phyloP scores from a whole-genome alignment of 805 yeast genomes.

The Tetrapisispora arboricola region DNA sequence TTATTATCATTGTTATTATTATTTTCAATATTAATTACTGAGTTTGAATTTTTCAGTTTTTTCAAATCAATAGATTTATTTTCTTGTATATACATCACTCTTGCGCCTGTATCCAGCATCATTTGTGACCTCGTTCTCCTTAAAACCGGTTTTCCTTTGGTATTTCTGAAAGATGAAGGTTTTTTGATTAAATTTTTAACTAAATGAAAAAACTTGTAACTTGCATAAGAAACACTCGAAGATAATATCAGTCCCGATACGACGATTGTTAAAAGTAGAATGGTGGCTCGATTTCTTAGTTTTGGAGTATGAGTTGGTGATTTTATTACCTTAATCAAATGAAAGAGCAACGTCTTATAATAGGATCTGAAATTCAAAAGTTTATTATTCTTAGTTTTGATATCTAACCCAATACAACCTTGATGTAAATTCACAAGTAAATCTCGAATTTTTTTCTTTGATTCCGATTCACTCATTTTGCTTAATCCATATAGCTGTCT shows the following conservation, averaged over 20 bases:
- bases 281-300: constrained; percentile 1
- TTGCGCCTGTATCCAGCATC: constrained; percentile 23
- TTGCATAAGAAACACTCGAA: not conserved
- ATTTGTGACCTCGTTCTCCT: constrained; percentile 24
- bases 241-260: not conserved
- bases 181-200: not conserved
- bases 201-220: not conserved
- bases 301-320: constrained; percentile 14
- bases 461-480: constrained; percentile 1
- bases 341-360: constrained; percentile 11
- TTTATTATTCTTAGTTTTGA: constrained; percentile 2
- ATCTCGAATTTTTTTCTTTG: constrained; percentile 5
- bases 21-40: not conserved
- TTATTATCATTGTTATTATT: not conserved
- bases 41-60: not conserved
- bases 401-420: constrained; percentile 16
- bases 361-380: constrained; percentile 13
- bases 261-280: not conserved
- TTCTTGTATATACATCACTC: constrained; percentile 26
- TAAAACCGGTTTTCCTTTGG: constrained; percentile 8
- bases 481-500: too few species aligned
- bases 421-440: constrained; percentile 9
- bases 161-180: not conserved
- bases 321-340: constrained; percentile 14
- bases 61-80: constrained; percentile 8